Percentiles rank a stretch among this genome's conserved stretches.
Conservation (phyloP, 1,284 basidiomycete species). For the Tilletia caries region DNA sequence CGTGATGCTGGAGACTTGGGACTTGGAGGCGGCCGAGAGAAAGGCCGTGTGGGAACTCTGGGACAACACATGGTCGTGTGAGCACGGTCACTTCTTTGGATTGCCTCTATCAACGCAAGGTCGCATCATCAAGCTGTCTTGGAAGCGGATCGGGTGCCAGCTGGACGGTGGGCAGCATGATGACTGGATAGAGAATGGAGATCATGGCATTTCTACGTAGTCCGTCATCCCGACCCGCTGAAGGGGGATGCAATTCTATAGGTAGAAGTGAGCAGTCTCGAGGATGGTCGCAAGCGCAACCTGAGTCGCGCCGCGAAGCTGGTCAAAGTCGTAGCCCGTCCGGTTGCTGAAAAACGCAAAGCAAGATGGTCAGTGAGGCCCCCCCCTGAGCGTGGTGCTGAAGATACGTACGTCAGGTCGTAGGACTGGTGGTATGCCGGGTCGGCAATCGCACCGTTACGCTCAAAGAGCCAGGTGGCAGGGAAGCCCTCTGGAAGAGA, state of each 20-base stretch:
- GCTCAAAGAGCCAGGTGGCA: slow-evolving; percentile 51
- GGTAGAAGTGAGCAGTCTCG: slow-evolving; percentile 24
- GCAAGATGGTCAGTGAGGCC: neutral
- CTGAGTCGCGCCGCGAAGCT: slow-evolving; percentile 41
- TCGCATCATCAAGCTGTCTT: no score
- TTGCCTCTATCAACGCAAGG: no score
- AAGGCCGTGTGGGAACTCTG: no score
- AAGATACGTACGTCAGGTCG: neutral
- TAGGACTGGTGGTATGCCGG: slow-evolving; percentile 45
- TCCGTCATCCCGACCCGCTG: no score
- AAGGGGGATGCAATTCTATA: neutral
- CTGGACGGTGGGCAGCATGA: no score
- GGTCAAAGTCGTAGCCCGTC: slow-evolving; percentile 47
- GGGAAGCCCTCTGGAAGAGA: slow-evolving; percentile 20
- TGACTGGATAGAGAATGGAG: no score
- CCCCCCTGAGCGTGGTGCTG: neutral
- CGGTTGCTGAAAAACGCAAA: slow-evolving; percentile 19
- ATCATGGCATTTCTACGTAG: no score
- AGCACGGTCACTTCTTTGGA: no score
- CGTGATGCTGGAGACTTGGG: no score
- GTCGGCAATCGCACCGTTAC: slow-evolving; percentile 52
- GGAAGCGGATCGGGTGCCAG: no score
- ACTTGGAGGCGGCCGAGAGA: no score
- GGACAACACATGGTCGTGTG: no score
- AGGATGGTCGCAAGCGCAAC: slow-evolving; percentile 42